Evolutionary conservation across 2,329 filamentous ascomycete genomes (phyloP).

Genomic region (Teratosphaeria gauchensis): DNA sequence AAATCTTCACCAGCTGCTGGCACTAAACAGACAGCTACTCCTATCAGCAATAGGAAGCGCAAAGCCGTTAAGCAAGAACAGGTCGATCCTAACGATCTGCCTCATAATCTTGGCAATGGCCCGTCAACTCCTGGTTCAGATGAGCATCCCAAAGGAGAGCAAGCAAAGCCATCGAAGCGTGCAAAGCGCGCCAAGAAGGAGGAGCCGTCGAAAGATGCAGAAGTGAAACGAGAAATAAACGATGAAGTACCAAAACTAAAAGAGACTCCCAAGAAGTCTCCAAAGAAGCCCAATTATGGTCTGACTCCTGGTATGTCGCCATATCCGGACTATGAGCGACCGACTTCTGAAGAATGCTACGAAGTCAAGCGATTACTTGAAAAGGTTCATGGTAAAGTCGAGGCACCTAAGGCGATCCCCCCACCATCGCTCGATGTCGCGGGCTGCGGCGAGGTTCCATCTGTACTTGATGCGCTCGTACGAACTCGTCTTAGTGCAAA

Average conservation of each 20-base stretch:
- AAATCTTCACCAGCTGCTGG: not conserved
- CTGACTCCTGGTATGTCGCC: slow-evolving; percentile 47
- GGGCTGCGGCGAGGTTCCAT: slow-evolving; percentile 59
- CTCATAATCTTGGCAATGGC: slow-evolving; percentile 45
- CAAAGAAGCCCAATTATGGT: slow-evolving; percentile 24
- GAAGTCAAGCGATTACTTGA: slow-evolving; percentile 58
- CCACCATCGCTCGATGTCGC: slow-evolving; percentile 55
- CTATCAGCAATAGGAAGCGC: slow-evolving; percentile 29
- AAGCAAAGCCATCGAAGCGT: not conserved
- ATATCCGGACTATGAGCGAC: slow-evolving; percentile 56
- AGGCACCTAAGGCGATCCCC: slow-evolving; percentile 57
- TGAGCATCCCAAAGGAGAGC: slow-evolving; percentile 9
- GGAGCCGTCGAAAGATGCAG: slow-evolving; percentile 2
- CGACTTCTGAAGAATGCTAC: slow-evolving; percentile 59
- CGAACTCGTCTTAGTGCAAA: slow-evolving; percentile 54
- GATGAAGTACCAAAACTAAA: slow-evolving; percentile 9
- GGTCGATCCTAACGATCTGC: slow-evolving; percentile 39
- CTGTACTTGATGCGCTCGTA: slow-evolving; percentile 54
- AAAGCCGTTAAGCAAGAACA: slow-evolving; percentile 26
- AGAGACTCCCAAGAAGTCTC: slow-evolving; percentile 26
- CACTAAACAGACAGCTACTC: slow-evolving; percentile 9
- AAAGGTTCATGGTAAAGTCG: slow-evolving; percentile 54
- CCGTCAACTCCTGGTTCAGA: slow-evolving; percentile 21
- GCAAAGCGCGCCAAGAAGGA: slow-evolving; percentile 10
- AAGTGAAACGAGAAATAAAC: slow-evolving; percentile 6